phyloP scores from a whole-genome alignment of 2,329 filamentous ascomycete species.

The Grosmannia clavigera region DNA sequence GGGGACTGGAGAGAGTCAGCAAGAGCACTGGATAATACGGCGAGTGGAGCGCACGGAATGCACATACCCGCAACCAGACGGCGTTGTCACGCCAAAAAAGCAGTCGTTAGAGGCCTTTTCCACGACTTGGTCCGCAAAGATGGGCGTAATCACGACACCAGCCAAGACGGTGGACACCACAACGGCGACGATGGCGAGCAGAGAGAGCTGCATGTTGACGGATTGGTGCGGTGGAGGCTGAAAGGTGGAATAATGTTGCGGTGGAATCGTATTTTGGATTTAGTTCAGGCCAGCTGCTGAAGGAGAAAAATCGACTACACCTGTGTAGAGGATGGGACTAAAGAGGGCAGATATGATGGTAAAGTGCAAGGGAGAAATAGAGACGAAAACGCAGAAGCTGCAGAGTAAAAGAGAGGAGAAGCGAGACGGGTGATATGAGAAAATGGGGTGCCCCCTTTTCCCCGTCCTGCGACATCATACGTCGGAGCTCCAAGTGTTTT shows the following conservation, averaged over 20 bases:
- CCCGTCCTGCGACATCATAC: neutral
- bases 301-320: neutral
- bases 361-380: neutral
- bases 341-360: neutral
- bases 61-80: slow-evolving; percentile 44
- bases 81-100: slow-evolving; percentile 42
- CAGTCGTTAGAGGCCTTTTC: slow-evolving; percentile 35
- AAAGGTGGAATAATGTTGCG: too few relatives aligned
- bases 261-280: neutral
- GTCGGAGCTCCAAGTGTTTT: neutral
- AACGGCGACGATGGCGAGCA: slow-evolving; percentile 27
- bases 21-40: neutral
- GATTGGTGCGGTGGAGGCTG: too few relatives aligned
- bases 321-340: neutral
- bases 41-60: neutral
- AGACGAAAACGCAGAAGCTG: neutral
- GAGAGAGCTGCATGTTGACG: slow-evolving; percentile 27
- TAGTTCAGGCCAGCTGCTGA: slow-evolving; percentile 1
- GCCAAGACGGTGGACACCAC: slow-evolving; percentile 35
- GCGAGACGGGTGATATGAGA: neutral
- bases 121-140: slow-evolving; percentile 39
- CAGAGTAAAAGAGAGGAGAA: neutral
- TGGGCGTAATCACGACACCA: slow-evolving; percentile 43
- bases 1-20: neutral
- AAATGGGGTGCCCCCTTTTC: neutral